Base-by-base conservation (phyloP, 768 basidiomycete genomes). In the Hericium erinaceus region DNA sequence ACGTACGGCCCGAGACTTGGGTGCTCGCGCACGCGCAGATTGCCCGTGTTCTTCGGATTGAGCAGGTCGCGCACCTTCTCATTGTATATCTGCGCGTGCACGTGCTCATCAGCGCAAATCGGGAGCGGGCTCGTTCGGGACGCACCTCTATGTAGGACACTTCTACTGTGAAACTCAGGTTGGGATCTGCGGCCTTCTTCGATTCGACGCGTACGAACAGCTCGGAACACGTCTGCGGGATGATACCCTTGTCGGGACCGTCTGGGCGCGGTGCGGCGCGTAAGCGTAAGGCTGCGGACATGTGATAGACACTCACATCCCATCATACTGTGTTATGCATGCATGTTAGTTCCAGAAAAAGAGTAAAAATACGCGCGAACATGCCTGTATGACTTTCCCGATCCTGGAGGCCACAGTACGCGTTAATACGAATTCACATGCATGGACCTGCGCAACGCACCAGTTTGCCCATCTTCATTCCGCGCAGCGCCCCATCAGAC, bases 1-100 rank as follows among this genome's bases (percentile, higher is more conserved):
- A 99, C 97, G 69, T 99, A 99, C n/a, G 97, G 95, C 5, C 94
- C 94, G 54, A 92, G 73, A 70, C 83, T 92, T 13, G 97, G 97
- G 68, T 98, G 97, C 73, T 99, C 97, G 65, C 97, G 87, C 58
- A 99, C 97, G 68, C 93, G 85, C 55, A 99, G 81, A 69, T 97
- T 95, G 58, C 95, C 93, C 26, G 89, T 83, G 73, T 98, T 99
- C 79, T 92, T 93, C 20, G 97, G 97, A 70, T 98, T 99, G 60
- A 99, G 77, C 61, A 99, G 78, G 72, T 99, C 95, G 57, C 94
- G 87, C 28, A 99, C 95, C 78, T 98, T 95, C 77, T 95, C 93
- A 70, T 95, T 95, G 74, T 95, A 95, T 64, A 95, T 95, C 87
- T 92, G 60, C 13, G 48, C n/a, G 57, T 57, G 40, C 49, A 20